Evolutionary conservation across 805 yeast genomes (phyloP).

Genomic region (Schizosaccharomyces cryophilus): DNA sequence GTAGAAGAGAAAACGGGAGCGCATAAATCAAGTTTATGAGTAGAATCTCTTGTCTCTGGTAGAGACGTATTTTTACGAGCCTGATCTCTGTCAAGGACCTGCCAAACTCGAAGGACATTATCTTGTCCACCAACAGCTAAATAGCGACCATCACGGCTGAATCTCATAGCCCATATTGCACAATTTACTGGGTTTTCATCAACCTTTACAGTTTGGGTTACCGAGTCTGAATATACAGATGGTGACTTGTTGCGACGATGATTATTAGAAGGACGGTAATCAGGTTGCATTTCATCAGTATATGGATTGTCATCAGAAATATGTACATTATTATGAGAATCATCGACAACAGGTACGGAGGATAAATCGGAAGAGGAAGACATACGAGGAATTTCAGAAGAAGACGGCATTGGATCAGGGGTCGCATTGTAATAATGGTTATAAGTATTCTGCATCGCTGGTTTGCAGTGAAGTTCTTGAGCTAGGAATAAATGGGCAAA

Average conservation of each 20-base stretch:
- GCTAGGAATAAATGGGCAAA: slow-evolving; percentile 15
- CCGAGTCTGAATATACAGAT: not conserved
- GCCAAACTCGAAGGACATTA: slow-evolving; percentile 45
- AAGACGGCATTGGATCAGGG: not conserved
- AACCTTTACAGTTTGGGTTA: not conserved
- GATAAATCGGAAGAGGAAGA: not conserved
- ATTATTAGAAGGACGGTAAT: too few relatives aligned
- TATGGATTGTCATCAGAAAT: too few relatives aligned
- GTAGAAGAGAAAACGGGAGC: slow-evolving; percentile 59
- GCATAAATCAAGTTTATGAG: slow-evolving; percentile 13
- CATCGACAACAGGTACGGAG: not conserved
- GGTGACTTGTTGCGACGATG: not conserved
- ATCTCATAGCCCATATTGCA: slow-evolving; percentile 52
- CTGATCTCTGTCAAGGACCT: slow-evolving; percentile 27
- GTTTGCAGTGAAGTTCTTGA: slow-evolving; percentile 12
- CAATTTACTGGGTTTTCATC: slow-evolving; percentile 9
- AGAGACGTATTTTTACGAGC: not conserved
- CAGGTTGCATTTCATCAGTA: too few relatives aligned
- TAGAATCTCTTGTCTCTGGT: not conserved
- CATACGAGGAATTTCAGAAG: not conserved
- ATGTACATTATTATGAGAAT: too few relatives aligned
- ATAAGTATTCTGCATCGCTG: not conserved
- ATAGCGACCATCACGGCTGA: slow-evolving; percentile 57
- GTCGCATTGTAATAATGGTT: not conserved
- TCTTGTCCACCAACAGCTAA: slow-evolving; percentile 71